Evolutionary conservation across 306 rosid species (phyloP).

Genomic region (Begonia fuchsioides): DNA sequence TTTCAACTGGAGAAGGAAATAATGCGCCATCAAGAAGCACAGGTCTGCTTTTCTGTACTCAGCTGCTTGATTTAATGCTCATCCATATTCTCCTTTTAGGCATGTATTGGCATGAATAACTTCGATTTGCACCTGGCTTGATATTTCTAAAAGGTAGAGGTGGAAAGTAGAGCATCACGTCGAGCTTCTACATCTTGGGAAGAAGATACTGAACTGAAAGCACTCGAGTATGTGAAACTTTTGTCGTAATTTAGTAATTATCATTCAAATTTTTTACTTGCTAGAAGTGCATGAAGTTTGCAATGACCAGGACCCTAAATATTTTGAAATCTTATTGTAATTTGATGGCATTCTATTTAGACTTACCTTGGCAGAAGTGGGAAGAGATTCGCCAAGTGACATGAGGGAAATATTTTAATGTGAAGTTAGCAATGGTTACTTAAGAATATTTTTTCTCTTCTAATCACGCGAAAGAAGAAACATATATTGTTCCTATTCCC

Average conservation of each 20-base stretch:
- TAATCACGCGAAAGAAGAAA: no score
- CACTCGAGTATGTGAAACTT: slow-evolving; percentile 70
- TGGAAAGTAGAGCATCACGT: slow-evolving; percentile 68
- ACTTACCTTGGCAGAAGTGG: no score
- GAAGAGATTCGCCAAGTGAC: no score
- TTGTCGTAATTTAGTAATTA: slow-evolving; percentile 1
- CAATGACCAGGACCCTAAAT: no score
- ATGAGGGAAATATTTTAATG: no score
- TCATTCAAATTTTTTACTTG: not conserved
- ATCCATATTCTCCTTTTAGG: slow-evolving; percentile 4
- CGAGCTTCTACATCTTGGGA: slow-evolving; percentile 88
- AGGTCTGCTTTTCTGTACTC: slow-evolving; percentile 34
- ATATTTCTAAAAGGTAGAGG: slow-evolving; percentile 57
- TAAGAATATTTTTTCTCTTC: no score
- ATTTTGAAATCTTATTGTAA: no score
- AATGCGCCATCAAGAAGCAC: slow-evolving; percentile 73
- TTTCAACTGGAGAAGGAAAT: slow-evolving; percentile 94
- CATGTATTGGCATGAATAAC: not conserved
- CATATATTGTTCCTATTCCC: no score
- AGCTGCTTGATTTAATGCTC: slow-evolving; percentile 10
- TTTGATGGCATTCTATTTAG: no score
- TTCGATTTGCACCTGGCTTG: slow-evolving; percentile 2
- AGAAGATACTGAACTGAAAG: slow-evolving; percentile 77
- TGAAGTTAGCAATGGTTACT: no score
- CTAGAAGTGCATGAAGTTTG: not conserved